Conservation (phyloP, 306 rosid genomes). For the Dryas drummondii region DNA sequence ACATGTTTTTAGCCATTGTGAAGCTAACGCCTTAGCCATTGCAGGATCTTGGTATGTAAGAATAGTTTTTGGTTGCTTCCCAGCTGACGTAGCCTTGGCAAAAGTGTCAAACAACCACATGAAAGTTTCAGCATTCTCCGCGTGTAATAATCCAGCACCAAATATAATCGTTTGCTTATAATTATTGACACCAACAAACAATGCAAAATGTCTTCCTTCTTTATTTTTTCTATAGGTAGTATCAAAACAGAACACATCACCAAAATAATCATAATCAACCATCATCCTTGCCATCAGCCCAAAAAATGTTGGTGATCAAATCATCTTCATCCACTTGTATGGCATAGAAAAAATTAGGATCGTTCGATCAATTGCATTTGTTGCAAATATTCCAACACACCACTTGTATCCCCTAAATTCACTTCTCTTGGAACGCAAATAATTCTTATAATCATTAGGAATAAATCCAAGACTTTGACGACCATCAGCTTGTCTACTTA, state of each 20-base stretch:
- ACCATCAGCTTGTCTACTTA: background rate
- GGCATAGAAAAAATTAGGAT: background rate
- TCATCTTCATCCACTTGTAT: conserved; percentile 5
- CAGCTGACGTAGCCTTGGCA: background rate
- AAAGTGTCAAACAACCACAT: conserved; percentile 5
- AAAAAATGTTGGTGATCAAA: conserved; percentile 4
- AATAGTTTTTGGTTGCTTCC: no score
- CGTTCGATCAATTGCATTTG: background rate
- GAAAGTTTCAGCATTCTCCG: background rate
- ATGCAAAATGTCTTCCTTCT: background rate
- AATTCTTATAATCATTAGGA: background rate
- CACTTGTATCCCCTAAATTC: background rate
- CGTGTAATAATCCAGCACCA: background rate
- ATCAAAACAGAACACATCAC: background rate
- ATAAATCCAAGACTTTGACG: conserved; percentile 5
- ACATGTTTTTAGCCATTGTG: background rate
- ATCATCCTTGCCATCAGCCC: background rate
- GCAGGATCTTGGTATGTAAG: no score
- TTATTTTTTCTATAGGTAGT: background rate
- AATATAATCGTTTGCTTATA: background rate
- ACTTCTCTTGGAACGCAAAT: background rate
- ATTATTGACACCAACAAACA: background rate
- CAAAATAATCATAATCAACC: background rate
- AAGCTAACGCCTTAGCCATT: no score
- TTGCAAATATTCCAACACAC: conserved; percentile 7